phyloP scores from a whole-genome alignment of 78 protist species.

The Monocercomonoides exilis region DNA sequence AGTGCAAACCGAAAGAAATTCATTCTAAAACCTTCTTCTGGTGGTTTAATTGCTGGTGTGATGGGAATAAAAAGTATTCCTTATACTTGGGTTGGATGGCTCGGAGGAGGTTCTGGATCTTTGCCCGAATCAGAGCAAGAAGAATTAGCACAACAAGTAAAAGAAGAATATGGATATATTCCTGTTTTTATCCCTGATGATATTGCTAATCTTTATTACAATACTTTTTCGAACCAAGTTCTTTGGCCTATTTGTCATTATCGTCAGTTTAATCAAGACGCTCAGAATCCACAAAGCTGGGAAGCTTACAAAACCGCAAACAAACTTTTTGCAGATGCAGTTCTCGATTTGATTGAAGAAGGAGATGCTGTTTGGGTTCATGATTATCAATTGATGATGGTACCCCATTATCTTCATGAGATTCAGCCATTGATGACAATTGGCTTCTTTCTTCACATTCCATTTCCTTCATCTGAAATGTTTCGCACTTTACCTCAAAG shows the following conservation, averaged over 20 bases:
- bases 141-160: neutral
- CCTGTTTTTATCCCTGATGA: conserved; percentile 17
- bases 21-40: conserved; percentile 22
- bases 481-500: conserved; percentile 68
- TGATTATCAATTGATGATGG: conserved; percentile 13
- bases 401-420: conserved; percentile 12
- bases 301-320: neutral
- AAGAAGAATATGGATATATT: neutral
- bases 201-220: conserved; percentile 11
- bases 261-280: neutral
- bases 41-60: conserved; percentile 23
- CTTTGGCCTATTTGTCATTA: conserved; percentile 19
- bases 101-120: neutral
- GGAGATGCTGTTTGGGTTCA: conserved; percentile 17
- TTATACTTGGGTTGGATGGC: conserved; percentile 9
- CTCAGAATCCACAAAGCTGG: neutral
- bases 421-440: conserved; percentile 22
- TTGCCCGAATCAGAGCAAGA: neutral
- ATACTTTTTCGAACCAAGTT: neutral
- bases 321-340: neutral
- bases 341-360: neutral
- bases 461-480: conserved; percentile 74
- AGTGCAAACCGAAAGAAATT: neutral
- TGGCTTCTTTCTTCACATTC: conserved; percentile 82
- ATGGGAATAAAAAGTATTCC: neutral